These are phyloP conservation scores for Pythium periplocum DNA, from an alignment of 352 stramenopile genomes.

Conservation along the genomic window DNA sequence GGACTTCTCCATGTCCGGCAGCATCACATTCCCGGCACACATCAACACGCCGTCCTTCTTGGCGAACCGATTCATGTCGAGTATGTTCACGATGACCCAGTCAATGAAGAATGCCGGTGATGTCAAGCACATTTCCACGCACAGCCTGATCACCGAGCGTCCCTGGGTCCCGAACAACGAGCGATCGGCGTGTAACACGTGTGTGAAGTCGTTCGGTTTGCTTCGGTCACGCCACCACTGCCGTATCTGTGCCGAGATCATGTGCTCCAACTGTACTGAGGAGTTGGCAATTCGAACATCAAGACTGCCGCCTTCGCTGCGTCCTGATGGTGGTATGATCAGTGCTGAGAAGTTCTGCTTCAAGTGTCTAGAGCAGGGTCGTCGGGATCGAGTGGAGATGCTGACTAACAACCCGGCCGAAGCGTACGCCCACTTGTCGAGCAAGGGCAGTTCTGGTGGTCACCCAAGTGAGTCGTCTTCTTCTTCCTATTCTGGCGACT, in stretches of 20 bases:
- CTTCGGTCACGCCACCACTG: conserved; percentile 76
- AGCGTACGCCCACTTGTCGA: too few species aligned
- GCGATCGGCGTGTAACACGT: conserved; percentile 60
- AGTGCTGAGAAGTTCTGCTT: conserved; percentile 81
- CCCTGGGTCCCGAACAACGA: conserved; percentile 68
- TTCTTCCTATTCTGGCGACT: too few species aligned
- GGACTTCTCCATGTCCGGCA: conserved; percentile 36
- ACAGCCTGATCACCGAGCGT: conserved; percentile 54
- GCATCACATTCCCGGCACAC: conserved; percentile 17
- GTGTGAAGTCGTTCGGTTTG: conserved; percentile 74
- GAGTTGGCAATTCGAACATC: conserved; percentile 53
- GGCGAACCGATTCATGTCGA: conserved; percentile 53
- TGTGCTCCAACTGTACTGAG: conserved; percentile 65
- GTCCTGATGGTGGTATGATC: conserved; percentile 54
- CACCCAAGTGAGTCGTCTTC: too few species aligned
- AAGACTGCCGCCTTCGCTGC: conserved; percentile 44
- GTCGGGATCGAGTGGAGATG: conserved; percentile 30
- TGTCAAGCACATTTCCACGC: conserved; percentile 58
- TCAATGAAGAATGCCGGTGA: conserved; percentile 45
- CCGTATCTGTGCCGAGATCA: conserved; percentile 77
- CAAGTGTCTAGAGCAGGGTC: conserved; percentile 69
- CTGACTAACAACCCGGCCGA: conserved; percentile 1
- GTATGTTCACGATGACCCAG: conserved; percentile 28
- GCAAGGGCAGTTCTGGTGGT: too few species aligned
- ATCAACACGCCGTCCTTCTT: conserved; percentile 58